These are phyloP conservation scores for Paracamarosporium sp. DNA, from an alignment of 2,329 filamentous ascomycete species.

Conservation along the genomic window DNA sequence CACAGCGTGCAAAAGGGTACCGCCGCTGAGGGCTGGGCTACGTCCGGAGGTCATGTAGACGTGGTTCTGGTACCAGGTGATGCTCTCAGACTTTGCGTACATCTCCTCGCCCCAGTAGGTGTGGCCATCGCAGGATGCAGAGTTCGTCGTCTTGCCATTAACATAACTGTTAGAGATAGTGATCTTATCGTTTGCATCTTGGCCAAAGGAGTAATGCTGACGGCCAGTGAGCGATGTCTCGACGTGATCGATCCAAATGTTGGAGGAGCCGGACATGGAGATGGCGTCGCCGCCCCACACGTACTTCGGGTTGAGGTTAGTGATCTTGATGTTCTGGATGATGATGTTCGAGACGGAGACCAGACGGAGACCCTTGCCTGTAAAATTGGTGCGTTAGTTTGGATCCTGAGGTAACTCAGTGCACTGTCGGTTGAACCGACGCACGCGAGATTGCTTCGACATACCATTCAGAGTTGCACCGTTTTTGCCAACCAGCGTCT, in stretches of 20 bases:
- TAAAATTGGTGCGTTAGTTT: background rate
- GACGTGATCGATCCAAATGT: constrained; percentile 43
- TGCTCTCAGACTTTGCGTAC: constrained; percentile 21
- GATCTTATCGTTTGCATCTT: constrained; percentile 15
- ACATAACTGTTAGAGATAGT: constrained; percentile 25
- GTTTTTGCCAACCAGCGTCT: constrained; percentile 49
- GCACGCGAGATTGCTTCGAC: background rate
- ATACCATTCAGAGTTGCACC: constrained; percentile 46
- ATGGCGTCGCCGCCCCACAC: constrained; percentile 48
- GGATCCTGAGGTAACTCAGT: background rate
- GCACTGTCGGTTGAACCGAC: too few species aligned
- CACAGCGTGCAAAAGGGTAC: constrained; percentile 23
- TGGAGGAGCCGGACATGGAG: constrained; percentile 33
- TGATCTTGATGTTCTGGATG: constrained; percentile 49
- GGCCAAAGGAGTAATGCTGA: constrained; percentile 20
- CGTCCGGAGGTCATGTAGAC: constrained; percentile 21
- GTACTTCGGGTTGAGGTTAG: constrained; percentile 44
- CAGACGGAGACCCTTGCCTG: constrained; percentile 45
- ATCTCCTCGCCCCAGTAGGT: constrained; percentile 28
- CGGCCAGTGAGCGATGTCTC: constrained; percentile 11
- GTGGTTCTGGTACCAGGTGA: constrained; percentile 27
- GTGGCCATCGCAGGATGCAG: constrained; percentile 23
- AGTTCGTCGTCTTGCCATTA: constrained; percentile 19
- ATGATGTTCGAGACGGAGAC: constrained; percentile 39
- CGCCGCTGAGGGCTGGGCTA: constrained; percentile 19